Evolutionary conservation across 768 basidiomycete genomes (phyloP).

Genomic region (Leccinum disarticulatum): DNA sequence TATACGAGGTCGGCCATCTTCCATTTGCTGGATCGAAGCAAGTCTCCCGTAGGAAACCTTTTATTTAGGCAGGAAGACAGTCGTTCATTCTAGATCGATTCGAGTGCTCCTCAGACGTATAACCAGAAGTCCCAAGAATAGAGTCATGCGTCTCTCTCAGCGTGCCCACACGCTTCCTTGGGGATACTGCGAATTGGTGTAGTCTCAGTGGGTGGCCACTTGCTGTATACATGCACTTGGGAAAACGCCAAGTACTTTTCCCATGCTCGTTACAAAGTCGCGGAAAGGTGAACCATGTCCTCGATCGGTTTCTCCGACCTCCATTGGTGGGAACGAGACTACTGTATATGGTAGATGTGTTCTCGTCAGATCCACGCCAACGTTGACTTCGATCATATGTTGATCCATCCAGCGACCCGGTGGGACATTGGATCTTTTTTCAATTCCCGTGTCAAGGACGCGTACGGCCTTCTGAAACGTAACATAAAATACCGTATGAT

Average conservation of each 20-base stretch:
- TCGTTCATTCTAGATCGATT: too few species aligned
- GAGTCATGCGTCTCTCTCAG: conserved; percentile 5
- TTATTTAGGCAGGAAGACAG: too few species aligned
- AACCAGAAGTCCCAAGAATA: conserved; percentile 13
- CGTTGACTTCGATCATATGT: conserved; percentile 11
- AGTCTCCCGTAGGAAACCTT: too few species aligned
- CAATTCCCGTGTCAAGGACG: background rate
- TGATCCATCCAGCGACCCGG: conserved; percentile 12
- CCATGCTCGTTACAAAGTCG: conserved; percentile 16
- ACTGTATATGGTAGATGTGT: background rate
- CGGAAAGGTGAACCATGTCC: conserved; percentile 6
- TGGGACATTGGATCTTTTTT: conserved; percentile 8
- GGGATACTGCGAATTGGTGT: background rate
- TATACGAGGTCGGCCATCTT: conserved; percentile 6
- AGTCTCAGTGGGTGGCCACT: background rate
- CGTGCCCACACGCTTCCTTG: background rate
- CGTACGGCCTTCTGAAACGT: too few species aligned
- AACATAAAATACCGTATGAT: too few species aligned
- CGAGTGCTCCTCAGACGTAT: background rate
- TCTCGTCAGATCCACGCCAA: conserved; percentile 10
- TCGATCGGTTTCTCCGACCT: background rate
- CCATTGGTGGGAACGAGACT: background rate
- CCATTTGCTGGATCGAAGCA: background rate
- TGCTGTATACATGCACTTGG: conserved; percentile 6
- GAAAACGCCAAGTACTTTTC: conserved; percentile 15